Evolutionary conservation across 2,329 filamentous ascomycete species (phyloP), one percentile per base, ranked within the genome.

Genomic region (Neonectria sp.): DNA sequence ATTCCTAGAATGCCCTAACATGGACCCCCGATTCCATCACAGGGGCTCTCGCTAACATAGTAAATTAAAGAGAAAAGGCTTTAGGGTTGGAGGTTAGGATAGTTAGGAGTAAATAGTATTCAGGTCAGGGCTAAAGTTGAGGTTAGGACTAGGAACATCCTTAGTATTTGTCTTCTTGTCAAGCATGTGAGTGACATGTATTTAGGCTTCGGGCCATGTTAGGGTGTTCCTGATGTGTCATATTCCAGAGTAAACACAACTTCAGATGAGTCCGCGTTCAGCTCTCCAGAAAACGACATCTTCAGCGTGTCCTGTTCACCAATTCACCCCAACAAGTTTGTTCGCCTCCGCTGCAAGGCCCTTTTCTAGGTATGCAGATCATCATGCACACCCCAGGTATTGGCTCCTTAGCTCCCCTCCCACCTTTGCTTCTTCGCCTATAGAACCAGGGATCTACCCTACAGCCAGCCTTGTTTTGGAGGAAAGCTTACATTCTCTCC

Each of bases 371-470:
- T 17, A 73, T 74, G 72, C 67, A 68, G 69, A 73, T 74, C 71
- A 71, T 72, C 55, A 70, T 73, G 67, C 72, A 74, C 64, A 56
- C 63, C 56, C 57, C n/a, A 55, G 60, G 33, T 43, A 48, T 67
- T 69, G 60, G 52, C 43, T 64, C 52, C 43, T 35, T 46, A 46
- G 45, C 45, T 21, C 21, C 21, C 21, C 21, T 48, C 45, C 24
- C 46, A 49, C 46, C 25, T 49, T 27, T 31, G 27, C 27, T 52
- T 52, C 27, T 52, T 52, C 15, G 27, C n/a, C 27, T 33, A 33
- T 52, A 13, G 29, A 40, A 17, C 29, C 27, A 33, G 27, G 17
- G 29, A 21, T 29, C 17, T 33, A 31, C 49, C 49, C 49, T 52
- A 29, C 17, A 33, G 24, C 4, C 29, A 33, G 46, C 4, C 29